Evolutionary conservation across 2,329 filamentous ascomycete genomes (phyloP).

Genomic region (Aureobasidium sp.): DNA sequence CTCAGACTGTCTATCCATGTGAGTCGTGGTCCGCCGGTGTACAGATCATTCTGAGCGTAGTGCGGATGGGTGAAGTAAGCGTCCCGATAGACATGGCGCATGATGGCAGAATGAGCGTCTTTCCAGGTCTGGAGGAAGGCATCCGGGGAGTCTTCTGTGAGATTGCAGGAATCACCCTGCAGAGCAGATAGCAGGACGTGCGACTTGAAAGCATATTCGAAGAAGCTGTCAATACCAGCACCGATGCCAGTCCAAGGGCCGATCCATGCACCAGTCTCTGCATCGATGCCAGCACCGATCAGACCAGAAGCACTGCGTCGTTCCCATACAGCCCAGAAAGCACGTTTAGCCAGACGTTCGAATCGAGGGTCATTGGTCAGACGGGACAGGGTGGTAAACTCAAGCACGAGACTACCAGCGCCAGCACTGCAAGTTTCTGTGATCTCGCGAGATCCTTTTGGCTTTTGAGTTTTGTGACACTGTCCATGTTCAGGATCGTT

Average conservation of each 20-base stretch:
- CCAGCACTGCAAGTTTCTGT: conserved; percentile 96
- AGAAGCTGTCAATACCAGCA: conserved; percentile 95
- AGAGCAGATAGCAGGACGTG: conserved; percentile 76
- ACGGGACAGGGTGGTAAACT: conserved; percentile 84
- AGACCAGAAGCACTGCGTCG: conserved; percentile 76
- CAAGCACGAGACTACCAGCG: conserved; percentile 87
- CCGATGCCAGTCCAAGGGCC: conserved; percentile 87
- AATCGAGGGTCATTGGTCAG: conserved; percentile 82
- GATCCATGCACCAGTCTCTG: conserved; percentile 81
- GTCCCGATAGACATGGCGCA: conserved; percentile 80
- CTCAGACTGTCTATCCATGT: conserved; percentile 96
- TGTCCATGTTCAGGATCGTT: conserved; percentile 42
- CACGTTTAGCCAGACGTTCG: conserved; percentile 79
- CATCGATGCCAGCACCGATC: conserved; percentile 85
- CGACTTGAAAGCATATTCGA: conserved; percentile 94
- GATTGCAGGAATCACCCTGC: conserved; percentile 21
- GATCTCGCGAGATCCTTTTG: conserved; percentile 54
- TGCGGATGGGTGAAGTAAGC: conserved; percentile 73
- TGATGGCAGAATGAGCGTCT: conserved; percentile 76
- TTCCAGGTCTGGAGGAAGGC: conserved; percentile 78
- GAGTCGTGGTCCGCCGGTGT: conserved; percentile 77
- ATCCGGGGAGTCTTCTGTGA: conserved; percentile 61
- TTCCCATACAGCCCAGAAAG: conserved; percentile 97
- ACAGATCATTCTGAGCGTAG: conserved; percentile 82
- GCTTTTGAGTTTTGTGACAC: conserved; percentile 35